A percentile compares a stretch with the other conserved stretches of the same genome.
phyloP scores from a whole-genome alignment of 2,329 filamentous ascomycete species.

The Calonectria hongkongensis region DNA sequence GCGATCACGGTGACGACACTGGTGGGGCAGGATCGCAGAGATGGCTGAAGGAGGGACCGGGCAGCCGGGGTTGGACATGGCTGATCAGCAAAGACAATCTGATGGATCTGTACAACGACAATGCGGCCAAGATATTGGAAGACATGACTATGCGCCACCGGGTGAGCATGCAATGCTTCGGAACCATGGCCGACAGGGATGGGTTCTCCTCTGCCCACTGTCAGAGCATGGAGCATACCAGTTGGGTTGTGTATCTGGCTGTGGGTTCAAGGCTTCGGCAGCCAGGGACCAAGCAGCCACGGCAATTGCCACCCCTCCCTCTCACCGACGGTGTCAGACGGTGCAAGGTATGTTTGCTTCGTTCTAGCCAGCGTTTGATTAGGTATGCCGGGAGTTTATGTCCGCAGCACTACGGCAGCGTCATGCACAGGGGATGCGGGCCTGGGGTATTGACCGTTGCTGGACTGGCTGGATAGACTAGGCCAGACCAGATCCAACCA shows the following conservation, averaged over 20 bases:
- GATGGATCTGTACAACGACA: constrained; percentile 50
- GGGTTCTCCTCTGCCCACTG: background rate
- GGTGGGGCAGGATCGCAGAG: constrained; percentile 24
- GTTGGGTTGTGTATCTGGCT: background rate
- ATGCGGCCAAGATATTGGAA: constrained; percentile 25
- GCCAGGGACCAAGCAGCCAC: constrained; percentile 16
- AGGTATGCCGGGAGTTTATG: background rate
- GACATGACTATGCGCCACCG: background rate
- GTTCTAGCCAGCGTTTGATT: constrained; percentile 5
- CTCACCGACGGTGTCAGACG: constrained; percentile 23
- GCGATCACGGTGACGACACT: constrained; percentile 31
- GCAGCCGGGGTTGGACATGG: constrained; percentile 39
- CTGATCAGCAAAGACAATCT: constrained; percentile 43
- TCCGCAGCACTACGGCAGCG: constrained; percentile 2
- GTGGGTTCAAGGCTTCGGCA: constrained; percentile 19
- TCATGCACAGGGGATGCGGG: background rate
- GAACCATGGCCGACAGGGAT: background rate
- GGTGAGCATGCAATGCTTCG: constrained; percentile 3
- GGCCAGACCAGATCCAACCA: background rate
- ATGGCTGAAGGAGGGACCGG: constrained; percentile 21
- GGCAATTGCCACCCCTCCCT: constrained; percentile 23
- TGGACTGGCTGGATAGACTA: constrained; percentile 1
- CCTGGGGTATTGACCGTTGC: background rate
- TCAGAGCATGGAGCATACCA: background rate
- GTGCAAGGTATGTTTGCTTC: constrained; percentile 29